Evolutionary conservation across 495 filamentous ascomycete species (phyloP).

Genomic region (Penicillium canescens): DNA sequence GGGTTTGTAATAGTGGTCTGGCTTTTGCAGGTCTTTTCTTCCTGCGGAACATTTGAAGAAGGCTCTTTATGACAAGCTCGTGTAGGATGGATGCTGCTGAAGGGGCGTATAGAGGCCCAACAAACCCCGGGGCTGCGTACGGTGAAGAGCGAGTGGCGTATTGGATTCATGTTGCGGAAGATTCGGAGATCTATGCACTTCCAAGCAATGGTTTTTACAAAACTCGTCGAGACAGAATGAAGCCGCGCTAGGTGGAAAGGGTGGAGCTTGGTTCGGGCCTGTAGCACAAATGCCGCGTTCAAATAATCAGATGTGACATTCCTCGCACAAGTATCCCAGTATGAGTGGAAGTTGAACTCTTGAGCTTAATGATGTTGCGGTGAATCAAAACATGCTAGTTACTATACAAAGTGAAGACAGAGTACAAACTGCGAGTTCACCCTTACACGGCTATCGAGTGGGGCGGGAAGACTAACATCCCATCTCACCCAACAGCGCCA

Average conservation of each 20-base stretch:
- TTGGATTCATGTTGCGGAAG: background rate
- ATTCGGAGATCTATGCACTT: background rate
- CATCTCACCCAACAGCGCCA: no score
- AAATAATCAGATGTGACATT: background rate
- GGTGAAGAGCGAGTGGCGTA: background rate
- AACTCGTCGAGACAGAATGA: background rate
- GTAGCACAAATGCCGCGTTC: constrained; percentile 8
- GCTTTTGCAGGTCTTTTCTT: background rate
- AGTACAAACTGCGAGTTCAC: no score
- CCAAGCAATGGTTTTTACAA: no score
- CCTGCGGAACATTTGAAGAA: no score
- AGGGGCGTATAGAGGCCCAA: background rate
- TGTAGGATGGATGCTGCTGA: background rate
- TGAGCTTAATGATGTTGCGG: no score
- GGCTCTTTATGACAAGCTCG: constrained; percentile 1
- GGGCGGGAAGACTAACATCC: no score
- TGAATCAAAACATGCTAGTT: no score
- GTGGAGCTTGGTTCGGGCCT: constrained; percentile 1
- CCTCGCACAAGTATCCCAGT: no score
- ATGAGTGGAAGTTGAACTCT: no score
- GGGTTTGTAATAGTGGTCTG: background rate
- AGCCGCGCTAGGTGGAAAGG: background rate
- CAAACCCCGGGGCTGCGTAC: background rate
- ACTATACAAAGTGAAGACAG: no score
- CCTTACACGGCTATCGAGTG: no score